These are phyloP conservation scores for Phoenix dactylifera DNA, from an alignment of 176 grass and related monocot genomes.

Conservation along the genomic window DNA sequence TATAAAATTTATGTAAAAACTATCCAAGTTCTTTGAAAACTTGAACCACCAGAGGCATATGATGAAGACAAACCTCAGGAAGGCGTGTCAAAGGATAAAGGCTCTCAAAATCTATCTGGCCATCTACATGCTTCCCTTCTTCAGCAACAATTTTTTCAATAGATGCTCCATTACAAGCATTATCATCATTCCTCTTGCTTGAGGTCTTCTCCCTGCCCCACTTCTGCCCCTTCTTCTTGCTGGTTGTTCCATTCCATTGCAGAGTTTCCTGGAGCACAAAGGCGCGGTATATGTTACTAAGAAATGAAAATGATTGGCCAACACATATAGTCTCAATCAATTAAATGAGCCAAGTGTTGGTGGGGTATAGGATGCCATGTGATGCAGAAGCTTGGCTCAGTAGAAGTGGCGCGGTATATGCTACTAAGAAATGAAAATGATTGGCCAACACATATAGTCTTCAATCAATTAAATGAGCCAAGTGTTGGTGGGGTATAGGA, in stretches of 20 bases:
- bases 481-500: too few relatives aligned
- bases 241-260: constrained; percentile 69
- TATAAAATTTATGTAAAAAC: not conserved
- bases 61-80: constrained; percentile 50
- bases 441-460: too few relatives aligned
- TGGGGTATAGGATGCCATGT: too few relatives aligned
- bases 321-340: too few relatives aligned
- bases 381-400: too few relatives aligned
- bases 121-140: constrained; percentile 32
- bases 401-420: constrained; percentile 3
- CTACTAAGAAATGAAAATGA: too few relatives aligned
- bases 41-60: too few relatives aligned
- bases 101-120: constrained; percentile 49
- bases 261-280: constrained; percentile 49
- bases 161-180: constrained; percentile 9
- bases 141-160: constrained; percentile 31
- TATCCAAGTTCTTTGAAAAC: too few relatives aligned
- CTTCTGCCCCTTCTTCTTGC: constrained; percentile 91
- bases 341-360: too few relatives aligned
- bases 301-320: too few relatives aligned
- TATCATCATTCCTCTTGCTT: constrained; percentile 23
- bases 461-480: too few relatives aligned
- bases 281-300: constrained; percentile 8
- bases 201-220: constrained; percentile 43
- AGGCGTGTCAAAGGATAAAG: constrained; percentile 56